Conservation (phyloP, 371 early-diverging fungal species). For the Circinella umbellata region DNA sequence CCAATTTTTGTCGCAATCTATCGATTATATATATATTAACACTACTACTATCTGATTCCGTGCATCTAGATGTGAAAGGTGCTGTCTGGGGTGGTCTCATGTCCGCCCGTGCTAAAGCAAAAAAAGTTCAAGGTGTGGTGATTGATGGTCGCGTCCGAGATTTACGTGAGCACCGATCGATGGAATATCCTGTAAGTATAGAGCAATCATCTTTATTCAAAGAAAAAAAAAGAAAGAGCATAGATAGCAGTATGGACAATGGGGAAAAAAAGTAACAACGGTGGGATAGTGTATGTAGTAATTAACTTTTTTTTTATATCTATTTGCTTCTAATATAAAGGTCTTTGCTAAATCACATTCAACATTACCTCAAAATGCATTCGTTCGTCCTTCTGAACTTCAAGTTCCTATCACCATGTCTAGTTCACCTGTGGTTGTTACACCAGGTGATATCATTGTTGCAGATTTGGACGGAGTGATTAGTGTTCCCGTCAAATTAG, state of each 20-base stretch:
- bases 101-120: slow-evolving; percentile 72
- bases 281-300: too few relatives aligned
- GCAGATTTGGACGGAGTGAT: slow-evolving; percentile 85
- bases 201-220: background rate
- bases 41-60: background rate
- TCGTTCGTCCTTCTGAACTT: slow-evolving; percentile 65
- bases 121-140: slow-evolving; percentile 70
- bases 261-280: too few relatives aligned
- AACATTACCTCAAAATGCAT: slow-evolving; percentile 71
- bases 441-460: slow-evolving; percentile 77
- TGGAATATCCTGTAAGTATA: slow-evolving; percentile 63
- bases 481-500: slow-evolving; percentile 60
- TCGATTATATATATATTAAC: background rate
- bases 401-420: slow-evolving; percentile 67
- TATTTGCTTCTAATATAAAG: slow-evolving; percentile 25
- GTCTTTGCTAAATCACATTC: slow-evolving; percentile 71
- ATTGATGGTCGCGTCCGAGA: slow-evolving; percentile 82
- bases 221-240: background rate
- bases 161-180: slow-evolving; percentile 66
- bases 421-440: slow-evolving; percentile 56
- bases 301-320: too few relatives aligned
- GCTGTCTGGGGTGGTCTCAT: slow-evolving; percentile 88
- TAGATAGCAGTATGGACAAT: too few relatives aligned
- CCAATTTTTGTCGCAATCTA: too few relatives aligned
- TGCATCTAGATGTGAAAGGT: slow-evolving; percentile 54